phyloP scores from a whole-genome alignment of 1,139 yeast genomes.

The Pichia sorboxylosa region DNA sequence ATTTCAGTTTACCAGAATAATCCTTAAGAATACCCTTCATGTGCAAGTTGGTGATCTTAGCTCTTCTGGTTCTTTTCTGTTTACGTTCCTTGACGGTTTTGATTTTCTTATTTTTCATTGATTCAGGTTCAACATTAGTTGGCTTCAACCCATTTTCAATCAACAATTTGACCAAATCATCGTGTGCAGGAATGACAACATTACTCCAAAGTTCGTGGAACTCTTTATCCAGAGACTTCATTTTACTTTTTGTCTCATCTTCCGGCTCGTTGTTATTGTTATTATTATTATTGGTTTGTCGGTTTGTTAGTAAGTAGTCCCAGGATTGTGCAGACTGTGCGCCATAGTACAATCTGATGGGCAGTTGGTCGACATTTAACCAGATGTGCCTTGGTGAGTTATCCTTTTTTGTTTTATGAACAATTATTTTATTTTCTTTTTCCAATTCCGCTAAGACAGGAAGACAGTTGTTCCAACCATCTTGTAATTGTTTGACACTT shows the following conservation, averaged over 20 bases:
- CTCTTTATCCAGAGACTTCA: conserved; percentile 10
- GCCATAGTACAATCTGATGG: conserved; percentile 33
- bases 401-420: conserved; percentile 83
- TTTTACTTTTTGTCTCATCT: conserved; percentile 3
- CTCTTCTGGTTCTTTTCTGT: conserved; percentile 85
- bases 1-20: conserved; percentile 33
- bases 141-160: conserved; percentile 85
- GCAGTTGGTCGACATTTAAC: conserved; percentile 67
- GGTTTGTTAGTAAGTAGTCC: conserved; percentile 6
- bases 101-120: conserved; percentile 47
- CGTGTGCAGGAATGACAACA: conserved; percentile 69
- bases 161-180: conserved; percentile 67
- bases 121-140: conserved; percentile 92
- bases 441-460: conserved; percentile 71
- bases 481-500: conserved; percentile 78
- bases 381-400: conserved; percentile 83
- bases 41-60: conserved; percentile 90
- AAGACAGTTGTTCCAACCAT: conserved; percentile 94
- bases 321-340: conserved; percentile 19
- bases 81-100: conserved; percentile 51
- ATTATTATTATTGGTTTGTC: not conserved
- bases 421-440: conserved; percentile 62
- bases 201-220: conserved; percentile 63
- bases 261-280: conserved; percentile 1
- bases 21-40: conserved; percentile 93